Base-by-base conservation (phyloP, 2,329 filamentous ascomycete species). In the Venturia asperata region DNA sequence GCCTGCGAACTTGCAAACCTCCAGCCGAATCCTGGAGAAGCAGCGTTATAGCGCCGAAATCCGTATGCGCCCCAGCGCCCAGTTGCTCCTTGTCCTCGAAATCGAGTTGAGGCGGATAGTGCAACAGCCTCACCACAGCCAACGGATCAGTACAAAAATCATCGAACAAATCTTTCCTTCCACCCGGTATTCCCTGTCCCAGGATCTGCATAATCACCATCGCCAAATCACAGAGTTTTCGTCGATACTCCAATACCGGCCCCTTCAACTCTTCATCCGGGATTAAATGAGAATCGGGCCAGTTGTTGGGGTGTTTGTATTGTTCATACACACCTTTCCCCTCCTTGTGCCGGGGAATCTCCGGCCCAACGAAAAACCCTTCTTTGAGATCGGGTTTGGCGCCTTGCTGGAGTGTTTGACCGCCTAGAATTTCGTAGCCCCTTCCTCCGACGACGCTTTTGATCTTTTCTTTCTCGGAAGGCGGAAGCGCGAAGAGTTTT, bases 1-100 rank as follows among this genome's bases (percentile, higher is more conserved):
- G 77, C 64, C 80, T 77, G 17, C 67, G 42, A 3, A 85, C 81
- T 68, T 85, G 77, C 1, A 85, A 76, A 0, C 82, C 83, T 39
- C 79, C 77, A 17, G 79, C 58, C 4, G n/a, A 73, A 66, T 82
- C 81, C 69, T 84, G 82, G 3, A 84, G 75, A 13, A 85, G 77
- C 39, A 85, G 74, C 0, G 83, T 85, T 56, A 85, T 78, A 60
- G 79, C 79, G n/a, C 82, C 81, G 67, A 83, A 85, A 69, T 84
- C 83, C 0, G 81, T 83, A 68, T 84, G 83, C 3, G 80, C 81
- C 0, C 82, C 81, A 1, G 72, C 78, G 11, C 70, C 68, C 6
- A 68, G 49, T 58, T 67, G 67, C 3, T 63, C 47, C 56, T 47
- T 55, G 11, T 66, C 65, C 5, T 17, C 34, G 4, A 62, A 30